Conservation (phyloP, 2,329 filamentous ascomycete genomes). For the Alternaria conjuncta region DNA sequence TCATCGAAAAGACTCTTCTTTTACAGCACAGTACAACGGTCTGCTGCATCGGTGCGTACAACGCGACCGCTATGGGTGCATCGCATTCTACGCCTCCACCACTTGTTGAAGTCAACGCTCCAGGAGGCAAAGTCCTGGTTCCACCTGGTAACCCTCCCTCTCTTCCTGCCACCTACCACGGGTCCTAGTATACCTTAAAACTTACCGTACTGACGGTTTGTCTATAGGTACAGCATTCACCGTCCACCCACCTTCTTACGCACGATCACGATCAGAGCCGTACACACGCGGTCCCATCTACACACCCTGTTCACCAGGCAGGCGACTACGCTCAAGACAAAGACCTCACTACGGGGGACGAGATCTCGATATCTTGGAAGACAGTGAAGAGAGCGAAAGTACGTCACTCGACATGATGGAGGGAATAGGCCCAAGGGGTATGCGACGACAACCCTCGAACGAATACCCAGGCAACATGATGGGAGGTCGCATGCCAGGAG, state of each 20-base stretch:
- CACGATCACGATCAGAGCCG: neutral
- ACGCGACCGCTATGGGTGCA: conserved; percentile 26
- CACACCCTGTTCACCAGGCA: neutral
- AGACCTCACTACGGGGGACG: neutral
- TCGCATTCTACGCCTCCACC: conserved; percentile 30
- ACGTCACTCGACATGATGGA: neutral
- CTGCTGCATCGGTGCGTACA: neutral
- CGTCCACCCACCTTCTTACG: conserved; percentile 3
- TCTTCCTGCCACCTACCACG: neutral
- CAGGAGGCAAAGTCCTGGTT: conserved; percentile 26
- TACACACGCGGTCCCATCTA: conserved; percentile 2
- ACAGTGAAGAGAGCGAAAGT: conserved; percentile 7
- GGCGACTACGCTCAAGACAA: neutral
- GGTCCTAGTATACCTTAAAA: neutral
- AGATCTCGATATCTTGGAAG: conserved; percentile 3
- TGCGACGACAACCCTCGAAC: neutral
- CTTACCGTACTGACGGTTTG: neutral
- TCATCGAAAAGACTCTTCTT: neutral
- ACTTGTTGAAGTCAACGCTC: conserved; percentile 30
- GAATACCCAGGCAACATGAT: neutral
- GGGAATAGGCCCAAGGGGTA: neutral
- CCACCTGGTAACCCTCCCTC: conserved; percentile 13
- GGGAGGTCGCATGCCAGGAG: neutral
- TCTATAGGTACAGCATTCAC: conserved; percentile 7
- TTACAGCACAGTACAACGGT: neutral